Base-by-base conservation (phyloP, 352 stramenopile genomes). In the Pythium utonaiense region DNA sequence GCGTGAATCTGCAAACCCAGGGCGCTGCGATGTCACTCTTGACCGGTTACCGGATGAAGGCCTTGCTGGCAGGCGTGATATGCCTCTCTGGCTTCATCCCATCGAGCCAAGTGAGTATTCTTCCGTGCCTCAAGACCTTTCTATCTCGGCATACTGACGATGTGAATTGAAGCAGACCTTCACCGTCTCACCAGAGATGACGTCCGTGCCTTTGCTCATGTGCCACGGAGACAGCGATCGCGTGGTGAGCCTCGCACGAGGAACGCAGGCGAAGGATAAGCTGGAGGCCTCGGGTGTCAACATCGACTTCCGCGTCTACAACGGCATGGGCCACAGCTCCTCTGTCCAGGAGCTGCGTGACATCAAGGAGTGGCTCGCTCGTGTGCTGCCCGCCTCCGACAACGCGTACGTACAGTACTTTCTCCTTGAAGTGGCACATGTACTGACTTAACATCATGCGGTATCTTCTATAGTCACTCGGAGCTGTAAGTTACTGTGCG, bases 21-120 rank as follows among this genome's bases (percentile, higher is more conserved):
- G 96, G 96, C 22, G 95, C 85, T 3, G 93, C 94, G 9, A 64
- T 98, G 54, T 92, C 79, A 45, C 71, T 98, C 0, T 91, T 86
- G 62, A 93, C 80, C n/a, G 80, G 77, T 7, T 93, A 75, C 62
- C 82, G 92, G 62, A 77, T 78, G 14, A 75, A 78, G 48, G 65
- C 67, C 22, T 70, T 74, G 22, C 67, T 94, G 9, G 87, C 77
- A 1, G 87, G 87, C 9, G 60, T 92, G 19, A 67, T 93, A 28
- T 66, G 75, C 31, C 78, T 95, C 62, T 93, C 80, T 4, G 82
- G 82, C 8, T 91, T 89, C 52, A 71, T 96, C 31, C 81, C 87
- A 22, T n/a, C 16, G 36, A 16, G 16, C 9, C 86, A 83, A 57
- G 56, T 66, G 28, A 54, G 62, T 22, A 73, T 84, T 67, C 57